Evolutionary conservation across 768 basidiomycete species (phyloP).

Genomic region (Saitozyma sp.): DNA sequence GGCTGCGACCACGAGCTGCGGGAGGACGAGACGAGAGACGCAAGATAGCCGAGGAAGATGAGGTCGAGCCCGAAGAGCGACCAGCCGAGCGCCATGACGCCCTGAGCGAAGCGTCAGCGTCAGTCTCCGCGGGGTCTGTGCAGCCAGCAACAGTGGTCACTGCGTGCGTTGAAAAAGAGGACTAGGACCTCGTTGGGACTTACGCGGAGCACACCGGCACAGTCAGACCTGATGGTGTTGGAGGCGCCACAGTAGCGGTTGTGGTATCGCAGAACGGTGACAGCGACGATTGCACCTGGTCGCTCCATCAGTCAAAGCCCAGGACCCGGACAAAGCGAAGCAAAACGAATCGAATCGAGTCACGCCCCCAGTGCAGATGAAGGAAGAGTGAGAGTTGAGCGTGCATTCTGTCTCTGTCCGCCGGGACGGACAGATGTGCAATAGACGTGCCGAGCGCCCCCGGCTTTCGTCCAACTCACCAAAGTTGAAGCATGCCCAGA

Average conservation of each 20-base stretch:
- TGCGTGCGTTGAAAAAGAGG: neutral
- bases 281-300: constrained; percentile 17
- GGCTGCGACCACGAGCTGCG: constrained; percentile 17
- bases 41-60: constrained; percentile 24
- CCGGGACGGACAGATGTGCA: neutral
- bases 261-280: constrained; percentile 14
- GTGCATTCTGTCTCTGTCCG: neutral
- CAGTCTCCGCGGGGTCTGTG: neutral
- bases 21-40: constrained; percentile 15
- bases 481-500: constrained; percentile 4
- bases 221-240: constrained; percentile 17
- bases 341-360: neutral
- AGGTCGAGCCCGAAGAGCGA: constrained; percentile 21
- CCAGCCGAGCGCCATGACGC: constrained; percentile 27
- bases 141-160: neutral
- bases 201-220: constrained; percentile 25
- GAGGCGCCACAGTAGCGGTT: constrained; percentile 21
- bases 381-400: neutral
- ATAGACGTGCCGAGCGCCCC: neutral
- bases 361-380: neutral
- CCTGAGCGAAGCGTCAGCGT: constrained; percentile 14
- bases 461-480: constrained; percentile 3
- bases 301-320: neutral
- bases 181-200: constrained; percentile 2
- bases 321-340: neutral